Conservation (phyloP, 148 eudicot species). For the Oxyria digyna region DNA sequence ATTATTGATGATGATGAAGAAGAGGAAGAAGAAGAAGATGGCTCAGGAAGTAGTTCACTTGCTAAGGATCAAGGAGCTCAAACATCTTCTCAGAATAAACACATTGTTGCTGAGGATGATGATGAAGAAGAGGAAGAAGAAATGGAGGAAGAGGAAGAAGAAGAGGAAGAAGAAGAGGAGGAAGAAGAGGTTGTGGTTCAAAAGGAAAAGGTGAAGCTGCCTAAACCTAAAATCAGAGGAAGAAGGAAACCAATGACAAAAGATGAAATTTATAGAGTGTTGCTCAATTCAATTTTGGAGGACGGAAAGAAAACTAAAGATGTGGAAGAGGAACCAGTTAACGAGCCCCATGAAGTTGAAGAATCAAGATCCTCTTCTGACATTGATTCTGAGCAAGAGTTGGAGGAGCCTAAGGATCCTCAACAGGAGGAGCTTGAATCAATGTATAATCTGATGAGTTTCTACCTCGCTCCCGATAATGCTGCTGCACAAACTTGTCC, state of each 20-base stretch:
- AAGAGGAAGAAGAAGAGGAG: background rate
- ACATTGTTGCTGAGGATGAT: too few relatives aligned
- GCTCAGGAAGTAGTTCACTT: too few relatives aligned
- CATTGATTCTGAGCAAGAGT: background rate
- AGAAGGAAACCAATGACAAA: slow-evolving; percentile 8
- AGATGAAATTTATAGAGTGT: slow-evolving; percentile 14
- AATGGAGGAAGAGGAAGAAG: background rate
- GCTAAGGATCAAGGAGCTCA: too few relatives aligned
- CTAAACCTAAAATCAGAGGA: slow-evolving; percentile 2
- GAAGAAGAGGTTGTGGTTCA: background rate
- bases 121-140: background rate
- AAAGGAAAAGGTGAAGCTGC: background rate
- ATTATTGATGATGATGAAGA: too few relatives aligned
- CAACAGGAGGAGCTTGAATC: background rate
- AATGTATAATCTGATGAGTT: background rate
- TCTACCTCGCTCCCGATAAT: background rate
- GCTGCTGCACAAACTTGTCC: background rate
- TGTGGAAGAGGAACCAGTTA: slow-evolving; percentile 6
- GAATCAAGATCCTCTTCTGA: background rate
- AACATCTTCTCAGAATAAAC: too few relatives aligned
- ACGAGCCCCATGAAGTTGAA: slow-evolving; percentile 21
- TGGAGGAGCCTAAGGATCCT: background rate
- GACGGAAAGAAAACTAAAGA: slow-evolving; percentile 17
- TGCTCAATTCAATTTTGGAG: slow-evolving; percentile 28
- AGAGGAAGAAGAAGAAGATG: too few relatives aligned